A percentile compares a stretch with the other conserved stretches of the same genome.
Evolutionary conservation across 768 basidiomycete species (phyloP).

Genomic region (Galerina marginata): DNA sequence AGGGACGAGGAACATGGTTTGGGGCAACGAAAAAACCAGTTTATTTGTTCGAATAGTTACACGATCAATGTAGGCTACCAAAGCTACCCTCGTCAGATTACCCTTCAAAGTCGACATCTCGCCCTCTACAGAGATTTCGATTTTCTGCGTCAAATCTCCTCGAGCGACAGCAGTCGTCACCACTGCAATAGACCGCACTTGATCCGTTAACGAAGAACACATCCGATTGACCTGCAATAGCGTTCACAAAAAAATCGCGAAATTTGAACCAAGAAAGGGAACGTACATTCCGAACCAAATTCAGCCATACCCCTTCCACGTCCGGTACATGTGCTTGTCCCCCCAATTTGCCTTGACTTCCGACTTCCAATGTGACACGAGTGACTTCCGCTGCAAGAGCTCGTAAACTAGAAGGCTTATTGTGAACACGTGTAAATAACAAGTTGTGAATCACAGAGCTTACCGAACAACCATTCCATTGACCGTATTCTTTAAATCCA

Average conservation of each 20-base stretch:
- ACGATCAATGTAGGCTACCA: no score
- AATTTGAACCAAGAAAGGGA: not conserved
- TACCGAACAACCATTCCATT: conserved; percentile 63
- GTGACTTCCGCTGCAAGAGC: conserved; percentile 84
- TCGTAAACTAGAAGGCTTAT: conserved; percentile 43
- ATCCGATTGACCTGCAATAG: conserved; percentile 69
- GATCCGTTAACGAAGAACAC: conserved; percentile 81
- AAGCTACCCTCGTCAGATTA: no score
- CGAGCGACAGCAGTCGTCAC: conserved; percentile 91
- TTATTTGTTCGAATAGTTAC: not conserved
- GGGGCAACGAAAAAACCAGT: not conserved
- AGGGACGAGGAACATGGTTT: no score
- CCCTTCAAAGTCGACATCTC: conserved; percentile 86
- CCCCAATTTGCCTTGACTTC: conserved; percentile 87
- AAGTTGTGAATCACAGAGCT: not conserved
- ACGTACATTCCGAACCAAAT: conserved; percentile 76
- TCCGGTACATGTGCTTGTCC: conserved; percentile 89
- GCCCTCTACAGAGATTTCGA: conserved; percentile 85
- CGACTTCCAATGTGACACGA: conserved; percentile 84
- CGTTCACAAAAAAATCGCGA: not conserved
- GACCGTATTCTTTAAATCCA: conserved; percentile 75
- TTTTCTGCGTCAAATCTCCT: conserved; percentile 91
- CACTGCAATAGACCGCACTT: conserved; percentile 82
- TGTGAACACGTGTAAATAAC: not conserved
- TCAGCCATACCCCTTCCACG: conserved; percentile 89